Evolutionary conservation across 1,139 yeast genomes (phyloP).

Genomic region (Diutina catenulata): DNA sequence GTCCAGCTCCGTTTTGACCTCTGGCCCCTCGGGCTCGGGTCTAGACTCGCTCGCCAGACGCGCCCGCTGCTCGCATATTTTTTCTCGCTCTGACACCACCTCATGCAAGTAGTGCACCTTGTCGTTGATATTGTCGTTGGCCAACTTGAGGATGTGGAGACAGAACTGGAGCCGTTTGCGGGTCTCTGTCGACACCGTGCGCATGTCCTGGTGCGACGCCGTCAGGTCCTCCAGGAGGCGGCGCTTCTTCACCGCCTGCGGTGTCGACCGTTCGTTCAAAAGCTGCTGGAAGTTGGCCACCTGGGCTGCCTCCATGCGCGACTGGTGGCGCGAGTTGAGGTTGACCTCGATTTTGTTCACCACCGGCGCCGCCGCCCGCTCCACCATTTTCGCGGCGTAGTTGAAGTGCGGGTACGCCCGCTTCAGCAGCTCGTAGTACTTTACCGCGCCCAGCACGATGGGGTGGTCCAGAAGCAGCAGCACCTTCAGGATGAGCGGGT

Average conservation of each 20-base stretch:
- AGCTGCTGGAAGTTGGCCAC: neutral
- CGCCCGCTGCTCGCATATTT: too few species aligned
- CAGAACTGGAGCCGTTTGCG: constrained; percentile 63
- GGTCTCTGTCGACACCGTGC: constrained; percentile 34
- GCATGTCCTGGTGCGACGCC: constrained; percentile 6
- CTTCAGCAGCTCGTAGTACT: constrained; percentile 46
- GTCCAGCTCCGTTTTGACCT: constrained; percentile 7
- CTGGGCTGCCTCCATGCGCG: constrained; percentile 7
- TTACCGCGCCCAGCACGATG: constrained; percentile 44
- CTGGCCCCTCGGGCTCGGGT: too few species aligned
- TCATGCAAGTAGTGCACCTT: constrained; percentile 53
- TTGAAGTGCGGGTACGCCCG: constrained; percentile 45
- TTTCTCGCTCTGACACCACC: constrained; percentile 17
- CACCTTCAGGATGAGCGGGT: constrained; percentile 34
- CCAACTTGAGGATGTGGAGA: constrained; percentile 59
- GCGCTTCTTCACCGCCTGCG: constrained; percentile 2
- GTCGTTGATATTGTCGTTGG: constrained; percentile 57
- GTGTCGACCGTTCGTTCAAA: too few species aligned
- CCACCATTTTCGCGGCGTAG: constrained; percentile 58
- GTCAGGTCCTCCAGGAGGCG: constrained; percentile 11
- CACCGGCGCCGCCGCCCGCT: constrained; percentile 49
- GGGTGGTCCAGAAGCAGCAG: constrained; percentile 35
- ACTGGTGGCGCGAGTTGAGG: constrained; percentile 27
- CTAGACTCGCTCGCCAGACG: too few species aligned
- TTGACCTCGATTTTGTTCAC: constrained; percentile 39